These are phyloP conservation scores for Adansonia rubrostipa DNA, from an alignment of 441 rosid genomes.

Conservation along the genomic window DNA sequence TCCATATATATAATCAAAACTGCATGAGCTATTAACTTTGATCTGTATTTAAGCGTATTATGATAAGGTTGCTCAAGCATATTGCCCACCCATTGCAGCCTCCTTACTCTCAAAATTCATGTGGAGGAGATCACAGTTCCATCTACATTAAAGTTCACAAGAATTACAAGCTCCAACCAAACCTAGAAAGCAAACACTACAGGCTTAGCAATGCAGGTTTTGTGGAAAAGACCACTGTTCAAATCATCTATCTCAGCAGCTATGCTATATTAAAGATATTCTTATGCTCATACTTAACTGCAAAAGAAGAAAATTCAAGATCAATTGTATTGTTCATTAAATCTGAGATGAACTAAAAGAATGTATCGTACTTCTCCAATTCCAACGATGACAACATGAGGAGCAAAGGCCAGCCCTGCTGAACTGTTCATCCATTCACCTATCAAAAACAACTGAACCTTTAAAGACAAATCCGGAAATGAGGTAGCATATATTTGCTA, in stretches of 20 bases:
- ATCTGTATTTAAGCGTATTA: not conserved
- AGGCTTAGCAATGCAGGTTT: not conserved
- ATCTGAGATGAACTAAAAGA: constrained; percentile 7
- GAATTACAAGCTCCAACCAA: not conserved
- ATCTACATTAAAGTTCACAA: not conserved
- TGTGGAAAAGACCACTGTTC: not conserved
- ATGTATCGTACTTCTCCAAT: constrained; percentile 76
- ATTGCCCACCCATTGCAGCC: not conserved
- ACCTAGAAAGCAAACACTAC: not conserved
- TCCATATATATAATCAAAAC: constrained; percentile 11
- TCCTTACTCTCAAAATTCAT: not conserved
- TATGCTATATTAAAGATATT: not conserved
- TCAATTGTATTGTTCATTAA: not conserved
- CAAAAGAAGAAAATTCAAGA: not conserved
- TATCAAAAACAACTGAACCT: constrained; percentile 38
- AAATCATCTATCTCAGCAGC: not conserved
- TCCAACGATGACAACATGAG: constrained; percentile 81
- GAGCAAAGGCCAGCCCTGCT: constrained; percentile 95
- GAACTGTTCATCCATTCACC: constrained; percentile 99
- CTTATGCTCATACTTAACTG: not conserved
- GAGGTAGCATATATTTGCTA: not conserved
- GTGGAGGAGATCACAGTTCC: not conserved
- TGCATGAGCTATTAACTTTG: not conserved
- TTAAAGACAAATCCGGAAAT: constrained; percentile 10
- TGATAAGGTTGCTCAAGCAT: not conserved